phyloP scores from a whole-genome alignment of 2,329 filamentous ascomycete genomes.

The Myriangium duriaei region DNA sequence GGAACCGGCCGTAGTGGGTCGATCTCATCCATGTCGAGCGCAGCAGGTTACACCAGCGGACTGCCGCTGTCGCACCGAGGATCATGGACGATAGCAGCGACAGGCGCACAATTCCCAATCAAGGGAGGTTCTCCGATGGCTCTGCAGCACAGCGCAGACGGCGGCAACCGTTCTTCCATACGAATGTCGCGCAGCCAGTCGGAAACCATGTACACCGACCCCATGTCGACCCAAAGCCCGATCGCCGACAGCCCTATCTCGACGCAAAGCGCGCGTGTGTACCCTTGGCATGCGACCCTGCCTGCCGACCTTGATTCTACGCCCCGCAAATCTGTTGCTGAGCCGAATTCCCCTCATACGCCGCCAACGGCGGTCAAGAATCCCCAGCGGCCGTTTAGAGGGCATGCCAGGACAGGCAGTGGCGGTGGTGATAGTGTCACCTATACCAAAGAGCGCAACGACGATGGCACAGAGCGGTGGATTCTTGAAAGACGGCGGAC shows the following conservation, averaged over 20 bases:
- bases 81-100: not conserved
- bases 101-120: not conserved
- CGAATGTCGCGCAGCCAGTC: conserved; percentile 6
- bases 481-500: conserved; percentile 57
- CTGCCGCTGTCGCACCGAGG: not conserved
- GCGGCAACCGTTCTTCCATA: conserved; percentile 10
- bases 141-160: conserved; percentile 16
- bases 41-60: not conserved
- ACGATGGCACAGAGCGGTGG: conserved; percentile 50
- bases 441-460: conserved; percentile 51
- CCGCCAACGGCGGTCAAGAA: conserved; percentile 15
- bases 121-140: conserved; percentile 15
- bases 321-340: conserved; percentile 12
- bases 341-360: conserved; percentile 5
- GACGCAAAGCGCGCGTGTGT: conserved; percentile 7
- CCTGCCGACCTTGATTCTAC: conserved; percentile 13
- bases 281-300: conserved; percentile 2
- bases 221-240: conserved; percentile 7
- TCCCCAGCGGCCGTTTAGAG: conserved; percentile 1
- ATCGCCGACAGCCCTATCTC: conserved; percentile 8
- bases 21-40: not conserved
- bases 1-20: conserved; percentile 5
- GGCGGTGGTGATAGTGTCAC: conserved; percentile 56
- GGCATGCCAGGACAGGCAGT: conserved; percentile 23
- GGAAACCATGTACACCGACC: conserved; percentile 3